Base-by-base conservation (phyloP, 106 monocot genomes). In the Allium sativum region DNA sequence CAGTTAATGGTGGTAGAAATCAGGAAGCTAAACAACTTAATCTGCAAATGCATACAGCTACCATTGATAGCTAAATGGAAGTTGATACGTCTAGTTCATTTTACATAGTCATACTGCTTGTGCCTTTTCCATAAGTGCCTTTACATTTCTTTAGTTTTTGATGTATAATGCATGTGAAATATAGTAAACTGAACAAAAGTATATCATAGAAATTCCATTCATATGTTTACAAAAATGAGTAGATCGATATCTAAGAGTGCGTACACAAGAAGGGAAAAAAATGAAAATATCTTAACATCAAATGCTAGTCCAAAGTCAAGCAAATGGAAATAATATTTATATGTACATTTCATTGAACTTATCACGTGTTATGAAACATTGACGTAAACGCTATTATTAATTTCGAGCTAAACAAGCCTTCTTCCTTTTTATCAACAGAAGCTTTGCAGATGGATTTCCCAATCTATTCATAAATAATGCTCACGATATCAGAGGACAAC, bases 391-490 rank as follows among this genome's bases (percentile, higher is more conserved):
- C 16, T 31, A 44, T 44, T 44, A 42, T 13, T 21, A 44, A 20
- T 18, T 22, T 7, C 15, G n/a, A 45, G 11, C 9, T 51, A 18
- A 67, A 63, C 0, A 1, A 40, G 46, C 12, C 9, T 18, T 48
- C 42, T 31, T 18, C 44, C 42, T 31, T 18, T 1, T 54, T 67
- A 17, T 74, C 15, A 3, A 61, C 82, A 96, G 96, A 46, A 96
- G 43, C 70, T 96, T 96, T 74, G 96, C 76, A 44, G 96, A 96
- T 80, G 96, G 90, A 12, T 96, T 96, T 72, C 96, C 96, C 10
- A 91, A 96, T 61, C 82, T 96, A 21, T 96, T 87, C 72, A 96
- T 91, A 56, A 91, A 96, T 55, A 80, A 82, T 46, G 96, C 96
- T 7, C 90, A 96, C 45, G 79, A 79, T 72, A 96, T 96, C 43